Conservation (phyloP, 805 yeast genomes). For the Schwanniomyces polymorphus region DNA sequence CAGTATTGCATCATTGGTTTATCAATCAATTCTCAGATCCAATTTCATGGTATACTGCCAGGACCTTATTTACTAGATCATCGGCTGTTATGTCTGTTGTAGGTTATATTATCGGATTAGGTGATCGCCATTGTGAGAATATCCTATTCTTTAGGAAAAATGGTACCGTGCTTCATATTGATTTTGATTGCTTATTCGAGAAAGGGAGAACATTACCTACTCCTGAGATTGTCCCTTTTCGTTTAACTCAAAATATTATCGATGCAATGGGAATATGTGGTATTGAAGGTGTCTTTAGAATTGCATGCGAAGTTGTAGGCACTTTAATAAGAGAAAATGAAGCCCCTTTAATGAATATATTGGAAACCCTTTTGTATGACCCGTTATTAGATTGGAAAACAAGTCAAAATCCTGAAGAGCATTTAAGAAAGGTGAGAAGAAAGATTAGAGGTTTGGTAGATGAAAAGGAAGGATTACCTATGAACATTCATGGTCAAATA, state of each 20-base stretch:
- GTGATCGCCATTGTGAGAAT: slow-evolving; percentile 96
- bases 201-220: slow-evolving; percentile 70
- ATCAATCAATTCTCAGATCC: slow-evolving; percentile 89
- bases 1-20: slow-evolving; percentile 86
- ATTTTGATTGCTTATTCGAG: slow-evolving; percentile 94
- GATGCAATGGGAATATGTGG: slow-evolving; percentile 92
- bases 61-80: slow-evolving; percentile 73
- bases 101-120: slow-evolving; percentile 90
- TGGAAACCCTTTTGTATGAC: slow-evolving; percentile 91
- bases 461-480: slow-evolving; percentile 78
- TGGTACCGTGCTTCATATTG: slow-evolving; percentile 89
- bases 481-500: slow-evolving; percentile 91
- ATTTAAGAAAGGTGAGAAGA: slow-evolving; percentile 68
- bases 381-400: slow-evolving; percentile 80
- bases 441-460: slow-evolving; percentile 81
- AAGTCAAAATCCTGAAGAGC: slow-evolving; percentile 57
- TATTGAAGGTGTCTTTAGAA: slow-evolving; percentile 86
- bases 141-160: slow-evolving; percentile 68
- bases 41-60: slow-evolving; percentile 76
- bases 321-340: slow-evolving; percentile 73
- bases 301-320: slow-evolving; percentile 82
- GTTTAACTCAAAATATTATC: slow-evolving; percentile 84
- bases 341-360: slow-evolving; percentile 79
- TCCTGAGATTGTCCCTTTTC: slow-evolving; percentile 94
- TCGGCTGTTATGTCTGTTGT: slow-evolving; percentile 97